Evolutionary conservation across 2,329 filamentous ascomycete species (phyloP), one percentile per base, ranked within the genome.

Genomic region (Corynespora cassiicola): DNA sequence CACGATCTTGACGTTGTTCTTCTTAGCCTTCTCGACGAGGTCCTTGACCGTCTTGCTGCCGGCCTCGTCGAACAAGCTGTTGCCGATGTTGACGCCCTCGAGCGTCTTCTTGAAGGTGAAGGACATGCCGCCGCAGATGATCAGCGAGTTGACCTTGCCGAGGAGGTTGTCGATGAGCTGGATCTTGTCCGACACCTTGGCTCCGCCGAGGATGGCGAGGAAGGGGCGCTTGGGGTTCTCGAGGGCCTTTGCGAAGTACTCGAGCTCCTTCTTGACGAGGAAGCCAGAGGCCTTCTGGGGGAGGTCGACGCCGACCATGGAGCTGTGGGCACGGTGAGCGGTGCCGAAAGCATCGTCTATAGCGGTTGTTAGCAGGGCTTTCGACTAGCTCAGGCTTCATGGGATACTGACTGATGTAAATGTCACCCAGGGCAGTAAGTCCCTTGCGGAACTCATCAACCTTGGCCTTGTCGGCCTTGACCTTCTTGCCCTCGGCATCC

Each of bases 31-130:
- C 75, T 92, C 86, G 50, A 96, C 81, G 52, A 99, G 82, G 61
- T 88, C 78, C 47, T 80, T 84, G 43, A 97, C 92, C 26, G 88
- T 96, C 84, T 96, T 90, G 79, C 87, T 82, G 58, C 94, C 94
- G 35, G 86, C 86, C 78, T 96, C 89, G 63, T 99, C 94, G 69
- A 95, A 99, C 62, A 99, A 81, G 35, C 78, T 94, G 77, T 85
- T 85, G 47, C 94, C 94, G 56, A 99, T 99, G 72, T 85, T 81
- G 65, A 97, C 85, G 68, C 82, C 79, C 75, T 96, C 83, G 40
- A 97, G 82, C n/a, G 90, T 92, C 84, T 99, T 99, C 83, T 97
- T 97, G 84, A 99, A 99, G 61, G 94, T 99, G 79, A 97, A 99
- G 50, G 94, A 91, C 94, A 99, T 99, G 63, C 84, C 94, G 68